These are phyloP conservation scores for Stropharia rugosoannulata DNA, from an alignment of 768 basidiomycete species.

Conservation along the genomic window DNA sequence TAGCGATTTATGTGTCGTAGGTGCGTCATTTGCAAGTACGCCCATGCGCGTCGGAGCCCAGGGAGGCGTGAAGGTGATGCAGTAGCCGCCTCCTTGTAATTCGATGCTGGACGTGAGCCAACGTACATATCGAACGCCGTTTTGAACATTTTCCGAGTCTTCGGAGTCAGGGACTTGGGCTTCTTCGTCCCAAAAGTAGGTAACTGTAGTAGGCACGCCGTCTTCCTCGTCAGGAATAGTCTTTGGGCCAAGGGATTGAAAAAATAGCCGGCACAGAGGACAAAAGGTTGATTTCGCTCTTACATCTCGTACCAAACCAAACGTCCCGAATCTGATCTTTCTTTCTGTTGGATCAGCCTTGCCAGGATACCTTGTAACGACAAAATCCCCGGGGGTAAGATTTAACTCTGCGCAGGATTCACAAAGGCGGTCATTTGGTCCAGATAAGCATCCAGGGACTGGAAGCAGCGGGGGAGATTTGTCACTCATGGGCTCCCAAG, in stretches of 20 bases:
- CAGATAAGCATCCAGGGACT: conserved; percentile 1
- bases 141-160: background rate
- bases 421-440: conserved; percentile 4
- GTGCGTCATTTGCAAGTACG: conserved; percentile 10
- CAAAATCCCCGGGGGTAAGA: conserved; percentile 1
- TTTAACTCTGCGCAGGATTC: conserved; percentile 1
- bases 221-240: background rate
- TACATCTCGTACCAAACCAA: conserved; percentile 9
- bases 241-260: background rate
- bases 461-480: background rate
- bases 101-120: background rate
- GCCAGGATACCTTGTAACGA: background rate
- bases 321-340: background rate
- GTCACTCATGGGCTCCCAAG: no score
- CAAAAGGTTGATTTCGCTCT: conserved; percentile 1
- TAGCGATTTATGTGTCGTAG: background rate
- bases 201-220: background rate
- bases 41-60: conserved; percentile 6
- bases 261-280: conserved; percentile 7
- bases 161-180: background rate
- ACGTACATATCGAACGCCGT: conserved; percentile 1
- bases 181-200: background rate
- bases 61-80: background rate
- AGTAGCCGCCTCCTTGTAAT: background rate
- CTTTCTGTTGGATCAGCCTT: background rate